Evolutionary conservation across 2,329 filamentous ascomycete genomes (phyloP).

Genomic region (Colletotrichum spaethianum): DNA sequence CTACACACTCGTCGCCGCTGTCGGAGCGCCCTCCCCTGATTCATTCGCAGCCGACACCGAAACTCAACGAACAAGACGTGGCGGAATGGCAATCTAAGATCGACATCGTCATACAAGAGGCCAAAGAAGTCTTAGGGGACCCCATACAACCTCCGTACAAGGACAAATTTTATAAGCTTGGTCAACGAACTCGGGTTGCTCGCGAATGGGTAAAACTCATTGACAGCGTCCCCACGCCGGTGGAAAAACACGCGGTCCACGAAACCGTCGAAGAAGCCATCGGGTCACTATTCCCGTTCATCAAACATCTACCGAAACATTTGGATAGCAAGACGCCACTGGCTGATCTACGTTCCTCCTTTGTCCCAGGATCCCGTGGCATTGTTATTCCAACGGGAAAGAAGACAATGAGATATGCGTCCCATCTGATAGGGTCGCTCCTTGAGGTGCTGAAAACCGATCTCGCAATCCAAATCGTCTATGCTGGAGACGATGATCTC

Average conservation of each 20-base stretch:
- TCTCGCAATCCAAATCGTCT: constrained; percentile 53
- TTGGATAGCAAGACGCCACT: constrained; percentile 41
- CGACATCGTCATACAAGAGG: too few relatives aligned
- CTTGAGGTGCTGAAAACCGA: constrained; percentile 47
- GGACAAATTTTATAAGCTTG: constrained; percentile 49
- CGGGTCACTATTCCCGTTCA: constrained; percentile 4
- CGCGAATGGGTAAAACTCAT: constrained; percentile 41
- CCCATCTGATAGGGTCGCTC: constrained; percentile 52
- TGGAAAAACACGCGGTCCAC: neutral
- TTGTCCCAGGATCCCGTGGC: constrained; percentile 45
- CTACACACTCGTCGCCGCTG: too few relatives aligned
- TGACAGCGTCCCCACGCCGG: constrained; percentile 9
- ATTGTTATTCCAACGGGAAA: constrained; percentile 54
- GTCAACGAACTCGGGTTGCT: constrained; percentile 45
- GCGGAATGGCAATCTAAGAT: too few relatives aligned
- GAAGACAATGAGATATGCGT: constrained; percentile 50
- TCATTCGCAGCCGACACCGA: too few relatives aligned
- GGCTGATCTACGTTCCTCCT: constrained; percentile 31
- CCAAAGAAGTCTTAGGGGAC: too few relatives aligned
- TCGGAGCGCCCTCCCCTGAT: too few relatives aligned
- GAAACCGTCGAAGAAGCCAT: constrained; percentile 12
- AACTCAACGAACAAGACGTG: too few relatives aligned
- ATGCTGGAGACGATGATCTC: constrained; percentile 53
- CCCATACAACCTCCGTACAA: constrained; percentile 48
- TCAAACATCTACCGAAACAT: neutral